Evolutionary conservation across 805 yeast species (phyloP), one percentile per base, ranked within the genome.

Genomic region (Starmerella bacillaris): DNA sequence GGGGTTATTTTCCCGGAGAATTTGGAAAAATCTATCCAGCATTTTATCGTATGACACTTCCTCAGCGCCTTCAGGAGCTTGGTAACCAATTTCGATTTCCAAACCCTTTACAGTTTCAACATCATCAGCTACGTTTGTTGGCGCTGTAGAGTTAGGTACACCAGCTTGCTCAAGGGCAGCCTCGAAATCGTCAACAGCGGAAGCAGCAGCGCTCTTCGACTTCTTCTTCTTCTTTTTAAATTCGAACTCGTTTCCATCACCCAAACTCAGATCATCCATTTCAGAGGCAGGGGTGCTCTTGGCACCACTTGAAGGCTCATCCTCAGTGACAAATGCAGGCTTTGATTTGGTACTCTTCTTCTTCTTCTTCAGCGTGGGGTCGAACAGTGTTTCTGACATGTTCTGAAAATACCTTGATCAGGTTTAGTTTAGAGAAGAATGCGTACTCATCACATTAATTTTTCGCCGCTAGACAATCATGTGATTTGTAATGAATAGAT

Each of bases 1-100:
- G 42, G 99, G 99, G 64, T 89, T 89, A 62, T 86, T 86, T 44
- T 80, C 75, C 51, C 79, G 82, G 53, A 89, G 68, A 41, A 86
- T 75, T 36, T 63, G 60, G 65, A 84, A 89, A 57, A 89, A 89
- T 56, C 98, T 71, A 36, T 76, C 68, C 51, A 89, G 68, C 44
- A 89, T 69, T 32, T 67, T 68, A 40, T 72, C 72, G 60, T 89
- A 89, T 40, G 84, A 70, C 44, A 39, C 77, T 41, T 29, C 47
- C 45, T 37, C 56, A 30, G 18, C 38, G 27, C 38, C 38, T 8
- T 37, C 15, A 8, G 32, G 37, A 29, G 24, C 24, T 34, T 41
- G 45, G 42, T 40, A 40, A 19, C 46, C 46, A 18, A 42, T 33
- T 20, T 20, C 33, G 27, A 36, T 20, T 34, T 42, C 46, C 12